phyloP scores from a whole-genome alignment of 2,329 filamentous ascomycete genomes.

The Arthrobotrys entomopaga region DNA sequence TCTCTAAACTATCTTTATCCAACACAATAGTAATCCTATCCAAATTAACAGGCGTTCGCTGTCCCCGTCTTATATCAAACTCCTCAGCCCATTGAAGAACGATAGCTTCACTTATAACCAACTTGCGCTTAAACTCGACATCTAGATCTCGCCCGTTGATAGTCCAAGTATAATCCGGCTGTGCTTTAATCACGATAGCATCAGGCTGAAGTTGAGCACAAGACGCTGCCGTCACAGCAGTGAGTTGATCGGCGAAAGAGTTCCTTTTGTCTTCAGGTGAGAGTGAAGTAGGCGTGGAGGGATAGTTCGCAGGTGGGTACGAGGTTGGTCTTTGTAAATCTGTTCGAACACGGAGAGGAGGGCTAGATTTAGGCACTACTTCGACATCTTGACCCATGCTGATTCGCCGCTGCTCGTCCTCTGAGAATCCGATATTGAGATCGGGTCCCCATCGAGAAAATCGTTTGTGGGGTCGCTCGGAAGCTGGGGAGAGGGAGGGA shows the following conservation, averaged over 20 bases:
- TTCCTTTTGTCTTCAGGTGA: background rate
- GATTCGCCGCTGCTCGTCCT: background rate
- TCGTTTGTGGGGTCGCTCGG: background rate
- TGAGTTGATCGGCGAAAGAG: background rate
- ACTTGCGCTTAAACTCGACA: slow-evolving; percentile 23
- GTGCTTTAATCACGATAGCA: background rate
- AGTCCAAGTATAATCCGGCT: slow-evolving; percentile 1
- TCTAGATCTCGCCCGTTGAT: slow-evolving; percentile 1
- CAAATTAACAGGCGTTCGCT: background rate
- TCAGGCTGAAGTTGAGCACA: background rate
- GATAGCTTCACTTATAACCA: background rate
- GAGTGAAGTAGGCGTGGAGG: background rate
- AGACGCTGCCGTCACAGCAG: background rate
- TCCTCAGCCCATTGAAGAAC: slow-evolving; percentile 27
- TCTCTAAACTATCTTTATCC: too few relatives aligned
- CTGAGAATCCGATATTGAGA: background rate
- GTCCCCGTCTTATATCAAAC: slow-evolving; percentile 17
- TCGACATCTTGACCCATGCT: background rate
- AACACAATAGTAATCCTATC: background rate
- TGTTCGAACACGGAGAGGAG: too few relatives aligned
- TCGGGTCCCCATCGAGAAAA: background rate
- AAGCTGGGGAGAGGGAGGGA: background rate
- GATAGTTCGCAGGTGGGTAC: background rate
- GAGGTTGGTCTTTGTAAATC: background rate
- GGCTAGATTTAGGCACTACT: too few relatives aligned